Evolutionary conservation across 1,139 yeast species (phyloP).

Genomic region (Protomyces pachydermus): DNA sequence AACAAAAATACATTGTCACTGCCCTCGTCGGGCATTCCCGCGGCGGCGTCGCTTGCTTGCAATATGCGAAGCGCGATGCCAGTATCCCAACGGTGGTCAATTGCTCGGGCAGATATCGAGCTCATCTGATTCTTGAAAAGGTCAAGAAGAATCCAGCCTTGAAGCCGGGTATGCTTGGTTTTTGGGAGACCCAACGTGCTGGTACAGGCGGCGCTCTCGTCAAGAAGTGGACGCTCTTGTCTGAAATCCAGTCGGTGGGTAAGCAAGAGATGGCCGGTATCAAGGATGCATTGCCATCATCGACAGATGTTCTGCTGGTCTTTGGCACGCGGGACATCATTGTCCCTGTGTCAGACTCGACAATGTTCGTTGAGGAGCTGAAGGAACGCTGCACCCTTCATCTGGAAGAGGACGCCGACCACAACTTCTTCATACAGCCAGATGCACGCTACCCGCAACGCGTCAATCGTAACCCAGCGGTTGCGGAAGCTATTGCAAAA

Average conservation of each 20-base stretch:
- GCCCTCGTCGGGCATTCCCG: conserved; percentile 69
- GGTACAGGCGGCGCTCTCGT: conserved; percentile 22
- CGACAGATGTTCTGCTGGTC: conserved; percentile 52
- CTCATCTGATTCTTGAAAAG: conserved; percentile 32
- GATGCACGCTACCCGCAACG: conserved; percentile 37
- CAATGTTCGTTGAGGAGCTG: conserved; percentile 54
- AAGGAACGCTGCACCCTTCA: conserved; percentile 54
- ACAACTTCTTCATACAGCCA: conserved; percentile 56
- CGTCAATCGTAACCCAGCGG: conserved; percentile 53
- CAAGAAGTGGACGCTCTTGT: conserved; percentile 15
- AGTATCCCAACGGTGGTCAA: conserved; percentile 63
- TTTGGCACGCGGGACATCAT: conserved; percentile 67
- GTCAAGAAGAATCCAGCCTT: conserved; percentile 34
- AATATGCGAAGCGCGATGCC: conserved; percentile 39
- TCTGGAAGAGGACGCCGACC: conserved; percentile 67
- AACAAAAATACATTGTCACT: conserved; percentile 37
- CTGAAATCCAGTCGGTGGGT: conserved; percentile 21
- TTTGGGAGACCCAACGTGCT: conserved; percentile 22
- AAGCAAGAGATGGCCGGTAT: conserved; percentile 21
- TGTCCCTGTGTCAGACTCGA: conserved; percentile 61
- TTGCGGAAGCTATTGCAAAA: conserved; percentile 50
- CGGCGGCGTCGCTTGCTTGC: conserved; percentile 38
- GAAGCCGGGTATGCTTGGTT: conserved; percentile 7
- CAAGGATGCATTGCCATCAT: background rate
- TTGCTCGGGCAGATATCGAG: conserved; percentile 60